Percentiles rank a stretch among this genome's conserved stretches.
These are phyloP conservation scores for Mucuna pruriens DNA, from an alignment of 306 rosid species.

Conservation along the genomic window DNA sequence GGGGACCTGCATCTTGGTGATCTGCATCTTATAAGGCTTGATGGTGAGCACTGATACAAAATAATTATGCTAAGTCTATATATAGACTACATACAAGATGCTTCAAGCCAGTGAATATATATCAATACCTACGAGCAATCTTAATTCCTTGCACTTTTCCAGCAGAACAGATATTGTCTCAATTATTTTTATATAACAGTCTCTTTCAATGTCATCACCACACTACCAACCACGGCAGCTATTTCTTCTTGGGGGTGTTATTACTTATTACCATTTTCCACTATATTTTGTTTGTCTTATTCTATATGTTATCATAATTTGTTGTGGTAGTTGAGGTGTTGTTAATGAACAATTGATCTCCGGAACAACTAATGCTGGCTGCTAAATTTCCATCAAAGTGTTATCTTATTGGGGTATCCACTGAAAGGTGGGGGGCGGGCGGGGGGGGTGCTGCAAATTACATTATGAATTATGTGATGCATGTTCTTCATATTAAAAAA, in stretches of 20 bases:
- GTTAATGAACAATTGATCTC: not conserved
- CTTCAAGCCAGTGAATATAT: not conserved
- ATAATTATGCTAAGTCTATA: not conserved
- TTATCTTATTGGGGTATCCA: conserved; percentile 1
- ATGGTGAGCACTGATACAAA: conserved; percentile 56
- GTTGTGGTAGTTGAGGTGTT: conserved; percentile 2
- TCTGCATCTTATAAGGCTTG: conserved; percentile 79
- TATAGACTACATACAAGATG: not conserved
- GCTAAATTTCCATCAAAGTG: not conserved
- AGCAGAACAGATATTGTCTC: not conserved
- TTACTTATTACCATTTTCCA: not conserved
- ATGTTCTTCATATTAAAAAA: not conserved
- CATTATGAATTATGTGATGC: not conserved
- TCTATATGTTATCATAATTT: not conserved
- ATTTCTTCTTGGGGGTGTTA: conserved; percentile 11
- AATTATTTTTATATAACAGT: not conserved
- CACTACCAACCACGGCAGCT: not conserved
- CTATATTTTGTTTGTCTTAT: not conserved
- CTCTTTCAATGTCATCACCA: not conserved
- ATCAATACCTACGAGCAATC: conserved; percentile 4
- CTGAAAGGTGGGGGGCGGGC: not conserved
- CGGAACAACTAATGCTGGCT: not conserved
- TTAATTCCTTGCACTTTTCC: conserved; percentile 19
- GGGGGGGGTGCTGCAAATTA: conserved; percentile 15
- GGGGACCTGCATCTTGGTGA: conserved; percentile 94